Evolutionary conservation across 805 yeast species (phyloP).

Genomic region (Wickerhamiella hasegawae): DNA sequence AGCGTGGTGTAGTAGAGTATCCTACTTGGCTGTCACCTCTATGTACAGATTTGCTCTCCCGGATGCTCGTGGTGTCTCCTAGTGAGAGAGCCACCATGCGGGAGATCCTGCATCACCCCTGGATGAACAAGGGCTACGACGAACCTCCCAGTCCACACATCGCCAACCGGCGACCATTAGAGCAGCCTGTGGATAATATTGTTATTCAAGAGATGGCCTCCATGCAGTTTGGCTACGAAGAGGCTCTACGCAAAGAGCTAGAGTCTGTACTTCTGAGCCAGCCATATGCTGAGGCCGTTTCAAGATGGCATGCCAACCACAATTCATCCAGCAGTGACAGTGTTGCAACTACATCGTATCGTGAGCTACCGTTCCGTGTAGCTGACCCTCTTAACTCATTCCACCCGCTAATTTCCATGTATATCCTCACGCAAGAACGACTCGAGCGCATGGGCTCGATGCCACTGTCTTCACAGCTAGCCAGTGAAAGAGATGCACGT

Average conservation of each 20-base stretch:
- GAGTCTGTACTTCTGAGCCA: conserved; percentile 42
- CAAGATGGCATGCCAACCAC: conserved; percentile 35
- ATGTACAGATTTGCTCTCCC: conserved; percentile 60
- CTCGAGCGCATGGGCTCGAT: conserved; percentile 36
- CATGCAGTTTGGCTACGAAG: conserved; percentile 60
- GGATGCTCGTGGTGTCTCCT: conserved; percentile 90
- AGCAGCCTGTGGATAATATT: conserved; percentile 45
- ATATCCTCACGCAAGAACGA: conserved; percentile 77
- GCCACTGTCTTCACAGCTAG: neutral
- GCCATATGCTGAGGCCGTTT: conserved; percentile 46
- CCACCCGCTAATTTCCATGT: conserved; percentile 79
- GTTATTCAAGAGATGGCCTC: conserved; percentile 63
- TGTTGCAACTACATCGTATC: neutral
- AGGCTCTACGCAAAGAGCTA: conserved; percentile 36
- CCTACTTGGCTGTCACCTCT: conserved; percentile 69
- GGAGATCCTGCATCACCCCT: conserved; percentile 77
- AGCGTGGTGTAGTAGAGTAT: conserved; percentile 81
- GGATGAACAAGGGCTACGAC: conserved; percentile 87
- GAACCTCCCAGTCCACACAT: conserved; percentile 51
- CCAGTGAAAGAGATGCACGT: neutral
- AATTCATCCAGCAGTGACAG: conserved; percentile 3
- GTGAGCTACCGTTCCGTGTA: too few species aligned
- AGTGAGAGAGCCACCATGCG: conserved; percentile 56
- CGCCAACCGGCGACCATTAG: conserved; percentile 65
- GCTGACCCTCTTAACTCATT: conserved; percentile 75